Conservation (phyloP, 768 basidiomycete species). For the Suillus tomentosus region DNA sequence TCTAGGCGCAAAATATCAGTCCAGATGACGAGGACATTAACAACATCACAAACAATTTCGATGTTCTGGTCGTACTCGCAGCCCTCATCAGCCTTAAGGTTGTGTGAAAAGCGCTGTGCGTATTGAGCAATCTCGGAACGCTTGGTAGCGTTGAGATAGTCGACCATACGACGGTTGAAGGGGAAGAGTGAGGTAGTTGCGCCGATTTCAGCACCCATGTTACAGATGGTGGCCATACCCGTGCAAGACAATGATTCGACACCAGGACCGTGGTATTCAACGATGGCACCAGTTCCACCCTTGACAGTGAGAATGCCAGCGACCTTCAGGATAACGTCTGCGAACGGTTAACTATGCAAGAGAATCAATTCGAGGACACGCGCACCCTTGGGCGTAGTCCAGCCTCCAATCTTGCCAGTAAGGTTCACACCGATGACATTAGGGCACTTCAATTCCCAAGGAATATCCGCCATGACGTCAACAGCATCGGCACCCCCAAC, state of each 20-base stretch:
- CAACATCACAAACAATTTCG: slow-evolving; percentile 68
- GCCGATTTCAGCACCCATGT: slow-evolving; percentile 99
- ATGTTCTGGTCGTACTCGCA: slow-evolving; percentile 94
- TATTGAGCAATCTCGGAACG: slow-evolving; percentile 86
- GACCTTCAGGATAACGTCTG: slow-evolving; percentile 98
- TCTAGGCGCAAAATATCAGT: slow-evolving; percentile 43
- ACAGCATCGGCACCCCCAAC: slow-evolving; percentile 99
- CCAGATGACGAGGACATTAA: not conserved
- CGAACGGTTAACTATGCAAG: slow-evolving; percentile 7
- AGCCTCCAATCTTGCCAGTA: slow-evolving; percentile 91
- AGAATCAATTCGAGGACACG: not conserved
- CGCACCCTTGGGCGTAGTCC: slow-evolving; percentile 96
- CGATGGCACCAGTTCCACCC: slow-evolving; percentile 98
- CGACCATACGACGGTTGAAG: slow-evolving; percentile 92
- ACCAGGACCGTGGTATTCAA: slow-evolving; percentile 95
- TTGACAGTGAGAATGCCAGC: slow-evolving; percentile 99
- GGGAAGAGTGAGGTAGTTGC: slow-evolving; percentile 99
- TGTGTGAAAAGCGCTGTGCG: slow-evolving; percentile 86
- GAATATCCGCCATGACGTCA: slow-evolving; percentile 96
- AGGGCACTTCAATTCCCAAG: slow-evolving; percentile 99
- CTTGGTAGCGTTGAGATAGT: slow-evolving; percentile 95
- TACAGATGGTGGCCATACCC: slow-evolving; percentile 99
- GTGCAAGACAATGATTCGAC: slow-evolving; percentile 96
- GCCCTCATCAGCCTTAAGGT: slow-evolving; percentile 83
- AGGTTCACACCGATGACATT: slow-evolving; percentile 98